Percentiles rank a stretch among this genome's conserved stretches.
Evolutionary conservation across 2,329 filamentous ascomycete genomes (phyloP).

Genomic region (Fusarium sp.): DNA sequence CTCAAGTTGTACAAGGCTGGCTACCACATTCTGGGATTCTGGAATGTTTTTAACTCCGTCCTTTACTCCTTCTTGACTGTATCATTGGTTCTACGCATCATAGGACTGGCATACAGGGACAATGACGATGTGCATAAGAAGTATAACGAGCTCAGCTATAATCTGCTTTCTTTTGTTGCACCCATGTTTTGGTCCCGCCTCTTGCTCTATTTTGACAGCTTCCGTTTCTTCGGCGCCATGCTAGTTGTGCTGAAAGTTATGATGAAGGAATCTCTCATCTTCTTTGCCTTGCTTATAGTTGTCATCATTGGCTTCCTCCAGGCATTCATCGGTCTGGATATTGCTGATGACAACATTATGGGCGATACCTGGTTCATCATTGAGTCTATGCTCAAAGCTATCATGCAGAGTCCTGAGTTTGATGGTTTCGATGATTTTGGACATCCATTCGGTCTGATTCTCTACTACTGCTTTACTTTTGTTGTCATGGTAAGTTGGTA

Average conservation of each 20-base stretch:
- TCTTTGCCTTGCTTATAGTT: conserved; percentile 89
- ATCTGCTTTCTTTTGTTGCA: conserved; percentile 90
- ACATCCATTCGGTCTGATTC: conserved; percentile 90
- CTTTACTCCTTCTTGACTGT: conserved; percentile 83
- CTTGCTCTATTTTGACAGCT: conserved; percentile 89
- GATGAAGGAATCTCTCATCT: conserved; percentile 95
- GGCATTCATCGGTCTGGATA: conserved; percentile 91
- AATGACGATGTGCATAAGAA: conserved; percentile 59
- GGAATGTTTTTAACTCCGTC: conserved; percentile 92
- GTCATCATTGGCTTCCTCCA: conserved; percentile 91
- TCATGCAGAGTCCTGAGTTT: conserved; percentile 94
- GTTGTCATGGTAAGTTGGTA: conserved; percentile 81
- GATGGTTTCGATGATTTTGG: conserved; percentile 88
- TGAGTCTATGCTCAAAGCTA: conserved; percentile 85
- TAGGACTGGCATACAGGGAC: conserved; percentile 74
- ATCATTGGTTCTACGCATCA: conserved; percentile 81
- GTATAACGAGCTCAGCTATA: conserved; percentile 88
- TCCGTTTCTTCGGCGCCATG: conserved; percentile 98
- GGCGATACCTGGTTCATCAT: conserved; percentile 79
- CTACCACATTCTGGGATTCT: conserved; percentile 90
- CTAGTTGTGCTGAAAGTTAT: conserved; percentile 94
- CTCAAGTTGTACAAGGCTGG: conserved; percentile 96
- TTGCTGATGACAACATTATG: conserved; percentile 76
- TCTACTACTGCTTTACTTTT: conserved; percentile 98
- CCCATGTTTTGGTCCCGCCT: conserved; percentile 98